Conservation (phyloP, 2,329 filamentous ascomycete species). For the Coniochaeta pulveracea region DNA sequence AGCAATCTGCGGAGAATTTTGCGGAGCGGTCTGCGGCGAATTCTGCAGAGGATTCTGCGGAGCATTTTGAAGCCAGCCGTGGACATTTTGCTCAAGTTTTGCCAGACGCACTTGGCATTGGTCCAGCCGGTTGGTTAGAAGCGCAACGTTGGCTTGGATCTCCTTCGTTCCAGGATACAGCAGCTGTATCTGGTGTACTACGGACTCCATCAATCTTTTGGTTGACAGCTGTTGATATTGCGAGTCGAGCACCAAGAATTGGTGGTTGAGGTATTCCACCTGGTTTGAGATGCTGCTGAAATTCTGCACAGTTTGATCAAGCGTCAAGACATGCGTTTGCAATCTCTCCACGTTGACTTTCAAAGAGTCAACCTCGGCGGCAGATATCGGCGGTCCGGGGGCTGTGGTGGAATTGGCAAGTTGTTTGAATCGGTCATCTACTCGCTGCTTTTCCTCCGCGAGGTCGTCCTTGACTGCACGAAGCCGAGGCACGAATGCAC, state of each 20-base stretch:
- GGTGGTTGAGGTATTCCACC: conserved; percentile 21
- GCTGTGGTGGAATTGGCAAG: background rate
- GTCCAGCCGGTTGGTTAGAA: conserved; percentile 2
- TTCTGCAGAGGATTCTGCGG: conserved; percentile 2
- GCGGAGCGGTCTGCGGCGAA: background rate
- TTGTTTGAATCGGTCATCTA: background rate
- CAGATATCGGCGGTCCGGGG: background rate
- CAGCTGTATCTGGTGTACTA: conserved; percentile 24
- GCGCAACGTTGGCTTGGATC: conserved; percentile 6
- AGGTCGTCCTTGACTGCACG: too few species aligned
- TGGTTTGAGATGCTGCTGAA: conserved; percentile 15
- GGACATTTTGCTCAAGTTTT: conserved; percentile 4
- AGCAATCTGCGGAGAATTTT: too few species aligned
- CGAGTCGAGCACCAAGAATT: conserved; percentile 26
- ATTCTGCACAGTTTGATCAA: background rate
- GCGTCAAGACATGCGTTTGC: conserved; percentile 9
- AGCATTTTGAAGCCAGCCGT: background rate
- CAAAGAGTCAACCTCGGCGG: conserved; percentile 4
- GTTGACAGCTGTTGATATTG: conserved; percentile 39
- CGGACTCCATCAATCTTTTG: conserved; percentile 25
- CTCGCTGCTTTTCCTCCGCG: conserved; percentile 2
- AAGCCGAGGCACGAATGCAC: too few species aligned
- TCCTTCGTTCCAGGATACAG: conserved; percentile 13
- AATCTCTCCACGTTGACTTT: conserved; percentile 11
- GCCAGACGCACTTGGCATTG: background rate